phyloP scores from a whole-genome alignment of 1,139 yeast species.

The Ashbya aceris region DNA sequence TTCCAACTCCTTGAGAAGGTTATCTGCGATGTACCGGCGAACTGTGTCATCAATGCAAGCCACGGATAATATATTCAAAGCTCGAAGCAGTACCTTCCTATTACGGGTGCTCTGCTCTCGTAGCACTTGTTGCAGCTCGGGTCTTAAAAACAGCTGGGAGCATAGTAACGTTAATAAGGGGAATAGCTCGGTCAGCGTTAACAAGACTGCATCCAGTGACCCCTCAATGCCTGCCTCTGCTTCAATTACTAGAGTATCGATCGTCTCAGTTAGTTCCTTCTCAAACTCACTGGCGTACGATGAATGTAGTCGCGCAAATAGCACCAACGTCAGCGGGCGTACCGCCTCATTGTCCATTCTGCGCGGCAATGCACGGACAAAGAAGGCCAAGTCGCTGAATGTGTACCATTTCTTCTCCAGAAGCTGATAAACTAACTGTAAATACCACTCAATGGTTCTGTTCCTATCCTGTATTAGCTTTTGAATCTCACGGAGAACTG shows the following conservation, averaged over 20 bases:
- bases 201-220: conserved; percentile 17
- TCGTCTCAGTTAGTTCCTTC: conserved; percentile 12
- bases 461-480: conserved; percentile 16
- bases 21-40: conserved; percentile 22
- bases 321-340: conserved; percentile 18
- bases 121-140: conserved; percentile 18
- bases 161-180: conserved; percentile 24
- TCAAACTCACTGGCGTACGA: conserved; percentile 15
- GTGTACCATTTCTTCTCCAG: conserved; percentile 16
- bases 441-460: conserved; percentile 13
- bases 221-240: conserved; percentile 20
- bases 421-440: conserved; percentile 17
- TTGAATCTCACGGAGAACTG: conserved; percentile 15
- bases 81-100: conserved; percentile 11
- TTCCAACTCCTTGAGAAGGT: conserved; percentile 20
- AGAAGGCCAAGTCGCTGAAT: conserved; percentile 17
- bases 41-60: conserved; percentile 28
- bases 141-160: conserved; percentile 20
- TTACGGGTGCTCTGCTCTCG: conserved; percentile 8
- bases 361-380: conserved; percentile 18
- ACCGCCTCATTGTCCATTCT: conserved; percentile 17
- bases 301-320: conserved; percentile 16
- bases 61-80: conserved; percentile 19
- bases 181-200: conserved; percentile 21
- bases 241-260: conserved; percentile 21